Evolutionary conservation across 768 basidiomycete genomes (phyloP), one percentile per base, ranked within the genome.

Genomic region (Amanita exitialis): DNA sequence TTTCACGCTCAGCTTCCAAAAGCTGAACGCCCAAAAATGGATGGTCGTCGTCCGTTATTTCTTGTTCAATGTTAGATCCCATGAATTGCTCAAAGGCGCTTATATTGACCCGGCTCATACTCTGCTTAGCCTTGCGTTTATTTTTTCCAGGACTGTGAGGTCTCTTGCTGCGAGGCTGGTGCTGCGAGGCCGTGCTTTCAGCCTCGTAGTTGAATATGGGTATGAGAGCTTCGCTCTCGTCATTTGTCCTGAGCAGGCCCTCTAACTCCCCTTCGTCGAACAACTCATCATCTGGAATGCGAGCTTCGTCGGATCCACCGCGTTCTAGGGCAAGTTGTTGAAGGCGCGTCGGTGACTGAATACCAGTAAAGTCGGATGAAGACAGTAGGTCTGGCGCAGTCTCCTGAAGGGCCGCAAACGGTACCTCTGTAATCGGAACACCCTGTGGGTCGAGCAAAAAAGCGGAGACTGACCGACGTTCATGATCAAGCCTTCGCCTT

Each of bases 211-310:
- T 65, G 16, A 68, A 62, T 28, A 65, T 55, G 43, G 63, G 56
- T 21, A 61, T 62, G 18, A 86, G 61, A 1, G 67, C 64, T 46
- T 68, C 65, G 13, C 69, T 69, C 61, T 89, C 83, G 18, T 69
- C 73, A 28, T 76, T 69, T 42, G 58, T 66, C 50, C 88, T 67
- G 18, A 86, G 56, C 25, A 86, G 48, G 16, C 67, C 72, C 49
- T 88, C 86, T 23, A 86, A 62, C 62, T 90, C 88, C 2, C 79
- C 83, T 27, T 77, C 73, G 3, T 66, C 74, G 53, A 90, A 87
- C 20, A 90, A 66, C 52, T 90, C 88, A 6, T 86, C 81, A 53
- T 91, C 88, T 1, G 58, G 54, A 16, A 90, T 77, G 18, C 72
- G 65, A 20, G 68, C 67, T 32, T 64, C 69, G 5, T 66, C 68